Conservation (phyloP, 345 rosid species). For the Microcos paniculata region DNA sequence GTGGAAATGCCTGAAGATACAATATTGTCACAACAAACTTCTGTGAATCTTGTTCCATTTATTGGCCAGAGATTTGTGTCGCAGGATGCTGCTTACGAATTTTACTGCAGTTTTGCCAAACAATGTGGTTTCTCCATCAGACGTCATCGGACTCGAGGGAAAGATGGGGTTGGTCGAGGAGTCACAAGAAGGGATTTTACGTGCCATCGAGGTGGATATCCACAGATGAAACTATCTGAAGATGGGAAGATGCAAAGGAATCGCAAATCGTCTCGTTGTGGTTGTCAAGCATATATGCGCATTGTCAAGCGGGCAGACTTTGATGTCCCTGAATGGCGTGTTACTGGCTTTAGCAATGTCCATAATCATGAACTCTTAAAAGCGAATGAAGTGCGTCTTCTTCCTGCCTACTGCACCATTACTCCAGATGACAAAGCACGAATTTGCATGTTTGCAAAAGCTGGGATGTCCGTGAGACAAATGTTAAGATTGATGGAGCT, state of each 20-base stretch:
- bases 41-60: constrained; percentile 54
- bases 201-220: constrained; percentile 61
- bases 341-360: constrained; percentile 54
- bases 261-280: constrained; percentile 58
- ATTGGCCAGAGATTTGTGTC: constrained; percentile 62
- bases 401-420: constrained; percentile 51
- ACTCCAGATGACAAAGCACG: constrained; percentile 53
- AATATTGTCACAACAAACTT: constrained; percentile 54
- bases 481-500: constrained; percentile 69
- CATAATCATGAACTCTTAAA: constrained; percentile 59
- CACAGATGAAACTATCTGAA: constrained; percentile 47
- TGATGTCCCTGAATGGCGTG: constrained; percentile 60
- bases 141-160: constrained; percentile 60
- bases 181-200: constrained; percentile 63
- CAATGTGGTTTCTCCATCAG: constrained; percentile 66
- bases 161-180: constrained; percentile 66
- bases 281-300: constrained; percentile 58
- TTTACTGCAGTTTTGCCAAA: constrained; percentile 63
- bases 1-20: constrained; percentile 48
- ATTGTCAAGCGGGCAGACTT: constrained; percentile 58
- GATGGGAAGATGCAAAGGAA: constrained; percentile 60
- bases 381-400: constrained; percentile 37
- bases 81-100: constrained; percentile 65
- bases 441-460: constrained; percentile 65
- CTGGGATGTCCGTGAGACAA: constrained; percentile 73